Evolutionary conservation across 2,329 filamentous ascomycete species (phyloP).

Genomic region (Pseudogymnoascus sp.): DNA sequence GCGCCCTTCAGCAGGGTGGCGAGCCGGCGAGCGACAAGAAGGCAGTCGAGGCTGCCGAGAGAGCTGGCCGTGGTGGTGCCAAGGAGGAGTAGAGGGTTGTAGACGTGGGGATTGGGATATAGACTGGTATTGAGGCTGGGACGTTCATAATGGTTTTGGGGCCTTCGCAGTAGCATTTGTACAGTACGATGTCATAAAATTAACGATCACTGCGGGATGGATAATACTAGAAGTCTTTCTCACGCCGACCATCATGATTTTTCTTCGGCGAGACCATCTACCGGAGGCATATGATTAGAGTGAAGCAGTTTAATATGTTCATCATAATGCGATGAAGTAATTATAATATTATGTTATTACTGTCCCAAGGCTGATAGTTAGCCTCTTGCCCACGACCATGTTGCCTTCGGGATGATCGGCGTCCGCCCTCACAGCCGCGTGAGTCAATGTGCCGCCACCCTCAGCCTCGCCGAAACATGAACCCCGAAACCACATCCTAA

Average conservation of each 20-base stretch:
- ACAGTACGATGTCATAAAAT: conserved; percentile 5
- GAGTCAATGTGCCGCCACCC: conserved; percentile 1
- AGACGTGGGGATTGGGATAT: neutral
- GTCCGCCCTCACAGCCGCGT: neutral
- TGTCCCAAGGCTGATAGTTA: conserved; percentile 6
- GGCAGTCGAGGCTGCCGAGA: conserved; percentile 72
- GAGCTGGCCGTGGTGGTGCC: conserved; percentile 61
- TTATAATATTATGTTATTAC: neutral
- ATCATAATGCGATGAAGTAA: neutral
- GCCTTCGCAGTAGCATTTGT: neutral
- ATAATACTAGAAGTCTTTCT: neutral
- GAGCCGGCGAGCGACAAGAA: conserved; percentile 83
- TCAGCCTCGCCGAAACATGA: conserved; percentile 1
- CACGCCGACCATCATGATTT: neutral
- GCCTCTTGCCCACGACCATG: neutral
- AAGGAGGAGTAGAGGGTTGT: conserved; percentile 58
- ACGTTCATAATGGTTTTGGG: neutral
- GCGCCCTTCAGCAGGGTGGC: conserved; percentile 57
- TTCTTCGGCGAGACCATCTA: neutral
- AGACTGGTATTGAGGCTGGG: neutral
- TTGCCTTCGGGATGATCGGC: neutral
- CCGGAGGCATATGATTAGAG: neutral
- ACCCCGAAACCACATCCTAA: neutral
- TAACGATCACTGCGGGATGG: neutral
- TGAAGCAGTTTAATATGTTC: neutral